A percentile compares a stretch with the other conserved stretches of the same genome.
phyloP scores from a whole-genome alignment of 140 eudicot genomes.

The Senecio squalidus region DNA sequence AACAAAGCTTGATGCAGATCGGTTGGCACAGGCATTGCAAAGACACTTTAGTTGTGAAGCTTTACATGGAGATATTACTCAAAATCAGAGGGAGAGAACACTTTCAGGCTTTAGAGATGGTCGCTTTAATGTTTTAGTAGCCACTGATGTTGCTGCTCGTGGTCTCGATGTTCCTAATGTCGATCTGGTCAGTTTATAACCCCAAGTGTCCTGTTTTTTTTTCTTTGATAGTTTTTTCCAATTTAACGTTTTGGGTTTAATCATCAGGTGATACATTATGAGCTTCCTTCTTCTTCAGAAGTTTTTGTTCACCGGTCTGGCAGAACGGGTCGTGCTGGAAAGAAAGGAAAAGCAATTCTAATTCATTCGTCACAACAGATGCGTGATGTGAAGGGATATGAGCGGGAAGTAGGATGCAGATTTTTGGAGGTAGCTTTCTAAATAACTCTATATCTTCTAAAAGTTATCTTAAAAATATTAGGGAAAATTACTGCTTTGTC shows the following conservation, averaged over 20 bases:
- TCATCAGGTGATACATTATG: conserved; percentile 76
- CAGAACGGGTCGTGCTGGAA: conserved; percentile 98
- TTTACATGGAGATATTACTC: conserved; percentile 91
- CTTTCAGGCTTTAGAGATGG: conserved; percentile 82
- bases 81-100: conserved; percentile 84
- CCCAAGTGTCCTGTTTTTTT: neutral
- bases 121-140: conserved; percentile 59
- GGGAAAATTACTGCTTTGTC: too few species aligned
- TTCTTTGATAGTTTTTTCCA: neutral
- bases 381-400: conserved; percentile 65
- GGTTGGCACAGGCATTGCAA: conserved; percentile 54
- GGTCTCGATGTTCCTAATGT: conserved; percentile 98
- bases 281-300: conserved; percentile 76
- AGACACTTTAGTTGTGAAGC: conserved; percentile 68
- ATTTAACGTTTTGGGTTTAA: neutral
- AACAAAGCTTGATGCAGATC: conserved; percentile 92
- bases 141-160: conserved; percentile 99
- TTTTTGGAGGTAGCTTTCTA: conserved; percentile 48
- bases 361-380: conserved; percentile 51
- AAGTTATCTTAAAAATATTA: too few species aligned
- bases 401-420: conserved; percentile 78
- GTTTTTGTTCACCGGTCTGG: conserved; percentile 92
- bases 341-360: conserved; percentile 80
- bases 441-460: neutral
- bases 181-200: conserved; percentile 61